Evolutionary conservation across 2,329 filamentous ascomycete species (phyloP).

Genomic region (Talaromyces islandicus): DNA sequence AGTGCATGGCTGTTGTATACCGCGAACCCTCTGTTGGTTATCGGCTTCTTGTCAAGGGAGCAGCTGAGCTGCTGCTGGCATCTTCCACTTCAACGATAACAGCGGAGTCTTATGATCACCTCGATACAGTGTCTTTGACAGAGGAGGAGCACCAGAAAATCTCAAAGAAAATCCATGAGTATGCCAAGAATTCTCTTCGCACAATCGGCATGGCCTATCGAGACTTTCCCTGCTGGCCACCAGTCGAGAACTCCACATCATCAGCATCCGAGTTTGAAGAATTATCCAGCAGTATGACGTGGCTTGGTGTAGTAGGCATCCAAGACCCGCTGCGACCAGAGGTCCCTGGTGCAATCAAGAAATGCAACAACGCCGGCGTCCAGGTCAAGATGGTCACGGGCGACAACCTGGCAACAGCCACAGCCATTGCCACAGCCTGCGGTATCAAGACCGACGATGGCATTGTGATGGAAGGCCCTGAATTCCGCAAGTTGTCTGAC

Average conservation of each 20-base stretch:
- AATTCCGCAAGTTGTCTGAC: constrained; percentile 57
- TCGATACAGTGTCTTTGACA: constrained; percentile 13
- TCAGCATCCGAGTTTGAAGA: constrained; percentile 61
- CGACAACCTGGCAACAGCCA: constrained; percentile 66
- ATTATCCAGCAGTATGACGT: constrained; percentile 66
- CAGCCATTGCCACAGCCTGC: constrained; percentile 67
- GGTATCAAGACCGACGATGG: constrained; percentile 58
- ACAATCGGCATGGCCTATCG: constrained; percentile 70
- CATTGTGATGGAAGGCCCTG: constrained; percentile 63
- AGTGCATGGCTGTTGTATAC: constrained; percentile 54
- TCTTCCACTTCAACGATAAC: constrained; percentile 26
- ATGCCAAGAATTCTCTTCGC: constrained; percentile 56
- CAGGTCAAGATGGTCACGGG: constrained; percentile 67
- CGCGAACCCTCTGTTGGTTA: constrained; percentile 33
- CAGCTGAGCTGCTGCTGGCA: constrained; percentile 41
- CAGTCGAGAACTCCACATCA: constrained; percentile 45
- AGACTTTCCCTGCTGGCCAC: constrained; percentile 66
- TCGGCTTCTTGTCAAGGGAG: constrained; percentile 44
- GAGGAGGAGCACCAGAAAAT: constrained; percentile 21
- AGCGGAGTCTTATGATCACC: background rate
- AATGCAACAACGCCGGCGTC: constrained; percentile 63
- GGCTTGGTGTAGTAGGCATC: constrained; percentile 67
- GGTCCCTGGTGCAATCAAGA: constrained; percentile 61
- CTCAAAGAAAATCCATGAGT: constrained; percentile 33
- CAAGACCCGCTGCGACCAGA: constrained; percentile 66